Percentiles rank a stretch among this genome's conserved stretches.
These are phyloP conservation scores for Hippophae rhamnoides DNA, from an alignment of 306 rosid genomes.

Conservation along the genomic window DNA sequence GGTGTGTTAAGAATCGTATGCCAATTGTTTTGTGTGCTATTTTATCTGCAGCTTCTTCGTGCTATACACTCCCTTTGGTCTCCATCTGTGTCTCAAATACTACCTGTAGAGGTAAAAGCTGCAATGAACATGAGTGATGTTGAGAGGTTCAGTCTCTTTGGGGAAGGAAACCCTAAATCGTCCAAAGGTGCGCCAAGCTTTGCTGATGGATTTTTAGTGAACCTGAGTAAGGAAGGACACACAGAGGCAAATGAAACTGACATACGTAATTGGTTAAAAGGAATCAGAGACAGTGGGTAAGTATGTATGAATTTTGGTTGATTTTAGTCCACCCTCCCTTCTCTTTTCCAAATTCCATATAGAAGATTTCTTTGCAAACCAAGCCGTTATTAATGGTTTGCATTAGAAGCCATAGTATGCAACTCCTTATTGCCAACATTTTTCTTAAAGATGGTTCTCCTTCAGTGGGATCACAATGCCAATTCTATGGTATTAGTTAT, in stretches of 20 bases:
- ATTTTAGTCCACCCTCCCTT: not conserved
- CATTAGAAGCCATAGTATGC: no score
- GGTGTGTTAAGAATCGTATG: conserved; percentile 12
- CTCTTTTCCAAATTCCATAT: conserved; percentile 2
- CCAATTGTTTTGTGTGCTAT: not conserved
- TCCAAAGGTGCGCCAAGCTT: conserved; percentile 38
- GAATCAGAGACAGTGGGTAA: conserved; percentile 94
- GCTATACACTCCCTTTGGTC: conserved; percentile 85
- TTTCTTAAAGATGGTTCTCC: no score
- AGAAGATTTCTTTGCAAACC: not conserved
- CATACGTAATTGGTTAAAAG: conserved; percentile 86
- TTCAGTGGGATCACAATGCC: no score
- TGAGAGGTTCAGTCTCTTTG: conserved; percentile 79
- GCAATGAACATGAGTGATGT: conserved; percentile 78
- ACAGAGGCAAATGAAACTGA: conserved; percentile 60
- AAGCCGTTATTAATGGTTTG: no score
- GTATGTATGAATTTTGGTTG: conserved; percentile 17
- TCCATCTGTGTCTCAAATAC: conserved; percentile 52
- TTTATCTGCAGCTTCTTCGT: conserved; percentile 71
- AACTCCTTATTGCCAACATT: no score
- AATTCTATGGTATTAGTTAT: no score
- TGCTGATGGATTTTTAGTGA: conserved; percentile 42
- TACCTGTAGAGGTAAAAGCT: conserved; percentile 73
- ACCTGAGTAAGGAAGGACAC: conserved; percentile 51
- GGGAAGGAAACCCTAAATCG: conserved; percentile 76